Conservation (phyloP, 345 rosid genomes). For the Syzygium jambos region DNA sequence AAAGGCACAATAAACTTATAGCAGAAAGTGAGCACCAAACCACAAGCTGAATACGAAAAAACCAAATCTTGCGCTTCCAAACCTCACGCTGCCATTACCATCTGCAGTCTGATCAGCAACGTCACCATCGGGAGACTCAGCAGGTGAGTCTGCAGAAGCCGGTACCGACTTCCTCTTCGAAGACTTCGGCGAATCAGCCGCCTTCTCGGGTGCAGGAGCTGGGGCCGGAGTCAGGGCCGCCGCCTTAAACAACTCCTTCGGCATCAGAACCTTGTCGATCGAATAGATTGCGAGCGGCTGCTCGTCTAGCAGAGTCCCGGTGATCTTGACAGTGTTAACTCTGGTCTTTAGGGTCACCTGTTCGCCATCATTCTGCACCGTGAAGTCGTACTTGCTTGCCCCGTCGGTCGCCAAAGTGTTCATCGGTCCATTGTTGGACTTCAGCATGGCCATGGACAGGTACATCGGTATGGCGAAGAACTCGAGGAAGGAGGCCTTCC, state of each 20-base stretch:
- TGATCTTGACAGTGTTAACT: conserved; percentile 57
- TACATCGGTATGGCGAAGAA: conserved; percentile 72
- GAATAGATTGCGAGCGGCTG: conserved; percentile 79
- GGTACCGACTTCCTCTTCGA: neutral
- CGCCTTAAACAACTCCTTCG: conserved; percentile 73
- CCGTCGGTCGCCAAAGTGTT: conserved; percentile 95
- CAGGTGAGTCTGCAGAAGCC: conserved; percentile 1
- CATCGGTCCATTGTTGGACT: conserved; percentile 86
- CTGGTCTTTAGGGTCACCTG: conserved; percentile 67
- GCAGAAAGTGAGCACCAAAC: neutral
- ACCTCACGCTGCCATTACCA: neutral
- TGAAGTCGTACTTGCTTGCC: conserved; percentile 69
- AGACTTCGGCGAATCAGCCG: conserved; percentile 69
- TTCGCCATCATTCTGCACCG: conserved; percentile 83
- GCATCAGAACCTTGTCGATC: conserved; percentile 68
- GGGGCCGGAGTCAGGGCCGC: conserved; percentile 57
- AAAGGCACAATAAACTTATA: neutral
- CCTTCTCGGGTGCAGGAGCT: conserved; percentile 70
- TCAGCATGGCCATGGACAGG: conserved; percentile 70
- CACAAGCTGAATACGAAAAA: neutral
- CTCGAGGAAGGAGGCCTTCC: conserved; percentile 64
- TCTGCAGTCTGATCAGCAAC: conserved; percentile 7
- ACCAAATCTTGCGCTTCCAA: neutral
- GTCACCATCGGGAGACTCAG: conserved; percentile 3
- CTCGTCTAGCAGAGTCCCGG: conserved; percentile 70